Evolutionary conservation across 805 yeast genomes (phyloP), one percentile per base, ranked within the genome.

Genomic region (Saccharomyces kudriavzevii): DNA sequence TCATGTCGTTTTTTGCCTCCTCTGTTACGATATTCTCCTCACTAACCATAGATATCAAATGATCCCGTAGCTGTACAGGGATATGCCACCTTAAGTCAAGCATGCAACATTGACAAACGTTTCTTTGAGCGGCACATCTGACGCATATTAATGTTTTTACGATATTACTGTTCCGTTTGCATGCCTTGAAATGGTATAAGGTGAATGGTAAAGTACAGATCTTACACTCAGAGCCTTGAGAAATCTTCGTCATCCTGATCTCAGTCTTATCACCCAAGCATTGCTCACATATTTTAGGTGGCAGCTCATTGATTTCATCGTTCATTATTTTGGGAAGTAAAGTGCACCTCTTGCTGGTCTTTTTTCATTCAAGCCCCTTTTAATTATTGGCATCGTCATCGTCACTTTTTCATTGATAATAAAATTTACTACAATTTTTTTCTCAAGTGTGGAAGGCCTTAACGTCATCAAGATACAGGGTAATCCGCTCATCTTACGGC

Each of bases 51-150:
- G 83, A 82, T 61, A 90, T 68, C 3, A 96, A 87, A 1, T 89
- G 83, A 62, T 91, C 97, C 58, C 97, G 74, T 5, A 89, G 71
- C 10, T 83, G 81, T 17, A 89, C 66, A 0, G 96, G 89, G n/a
- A 94, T 80, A 3, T 90, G 88, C 71, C 83, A 87, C 28, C 84
- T 80, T 45, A 91, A 71, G 70, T 92, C 98, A 31, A 86, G 68
- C 81, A 89, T 79, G 68, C 99, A 92, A 25, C 83, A 73, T 67
- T 94, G 98, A 65, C 99, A 92, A 61, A 95, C 85, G 70, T 88
- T 85, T 55, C 85, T 78, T 47, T 84, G 81, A 45, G 83, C 74
- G 0, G 97, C 83, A 72, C 99, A 92, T 0, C 91, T 82, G 35
- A 72, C 65, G 70, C 99, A 92, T 20, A 92, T 80, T 1, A 81